phyloP scores from a whole-genome alignment of 495 filamentous ascomycete genomes.

The Xylaria venustula region DNA sequence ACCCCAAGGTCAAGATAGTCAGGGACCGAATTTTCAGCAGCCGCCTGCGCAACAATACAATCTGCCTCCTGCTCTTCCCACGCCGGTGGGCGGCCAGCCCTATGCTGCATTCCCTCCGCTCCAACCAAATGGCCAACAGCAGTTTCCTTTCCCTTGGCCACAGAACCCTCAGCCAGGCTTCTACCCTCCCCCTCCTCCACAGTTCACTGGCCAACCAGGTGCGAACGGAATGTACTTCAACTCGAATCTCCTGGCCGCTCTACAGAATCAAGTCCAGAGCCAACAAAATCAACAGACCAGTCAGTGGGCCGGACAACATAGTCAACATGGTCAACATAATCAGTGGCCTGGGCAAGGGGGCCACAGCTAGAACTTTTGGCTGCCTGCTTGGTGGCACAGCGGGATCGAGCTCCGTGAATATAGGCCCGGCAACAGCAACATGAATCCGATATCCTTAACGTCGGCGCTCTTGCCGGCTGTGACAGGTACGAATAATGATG shows the following conservation, averaged over 20 bases:
- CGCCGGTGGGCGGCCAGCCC: constrained; percentile 10
- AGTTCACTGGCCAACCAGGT: constrained; percentile 25
- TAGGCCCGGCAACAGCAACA: neutral
- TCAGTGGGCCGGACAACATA: constrained; percentile 40
- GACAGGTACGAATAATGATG: neutral
- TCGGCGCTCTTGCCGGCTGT: neutral
- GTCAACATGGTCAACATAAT: constrained; percentile 34
- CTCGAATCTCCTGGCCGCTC: constrained; percentile 57
- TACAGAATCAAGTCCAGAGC: constrained; percentile 45
- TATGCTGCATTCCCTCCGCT: constrained; percentile 16
- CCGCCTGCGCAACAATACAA: constrained; percentile 27
- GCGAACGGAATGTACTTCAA: constrained; percentile 51
- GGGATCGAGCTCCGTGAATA: neutral
- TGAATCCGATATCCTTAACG: neutral
- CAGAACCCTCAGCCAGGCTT: constrained; percentile 25
- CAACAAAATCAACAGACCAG: constrained; percentile 45
- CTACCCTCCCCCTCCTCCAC: constrained; percentile 28
- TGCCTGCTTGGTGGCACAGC: neutral
- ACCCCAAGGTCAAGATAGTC: constrained; percentile 22
- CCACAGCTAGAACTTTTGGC: neutral
- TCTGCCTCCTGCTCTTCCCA: constrained; percentile 17
- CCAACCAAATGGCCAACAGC: constrained; percentile 21
- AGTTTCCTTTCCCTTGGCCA: constrained; percentile 24
- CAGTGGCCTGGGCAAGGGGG: constrained; percentile 25
- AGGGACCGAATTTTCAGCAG: constrained; percentile 24